These are phyloP conservation scores for Hebeloma cylindrosporum DNA, from an alignment of 768 basidiomycete genomes.

Conservation along the genomic window DNA sequence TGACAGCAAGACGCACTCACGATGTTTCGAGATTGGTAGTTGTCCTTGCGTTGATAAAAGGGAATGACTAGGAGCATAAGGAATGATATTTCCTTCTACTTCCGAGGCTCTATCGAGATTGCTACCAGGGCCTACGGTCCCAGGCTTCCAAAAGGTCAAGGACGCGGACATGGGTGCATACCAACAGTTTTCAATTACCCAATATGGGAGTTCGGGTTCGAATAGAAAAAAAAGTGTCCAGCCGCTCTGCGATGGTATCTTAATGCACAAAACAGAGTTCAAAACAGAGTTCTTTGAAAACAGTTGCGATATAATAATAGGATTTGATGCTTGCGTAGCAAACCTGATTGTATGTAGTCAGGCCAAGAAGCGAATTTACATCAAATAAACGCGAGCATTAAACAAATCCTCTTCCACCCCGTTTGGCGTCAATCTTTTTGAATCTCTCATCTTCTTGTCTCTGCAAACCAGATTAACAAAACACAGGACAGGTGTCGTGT, in stretches of 20 bases:
- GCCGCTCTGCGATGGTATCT: too few relatives aligned
- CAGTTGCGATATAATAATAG: too few relatives aligned
- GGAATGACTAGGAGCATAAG: slow-evolving; percentile 57
- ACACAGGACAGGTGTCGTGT: neutral
- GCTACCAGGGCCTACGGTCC: slow-evolving; percentile 81
- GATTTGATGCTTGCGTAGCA: too few relatives aligned
- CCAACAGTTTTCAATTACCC: too few relatives aligned
- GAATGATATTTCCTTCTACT: slow-evolving; percentile 68
- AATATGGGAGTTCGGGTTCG: too few relatives aligned
- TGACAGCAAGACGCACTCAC: slow-evolving; percentile 45
- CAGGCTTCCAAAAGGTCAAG: slow-evolving; percentile 88
- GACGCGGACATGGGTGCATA: slow-evolving; percentile 46
- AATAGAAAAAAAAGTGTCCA: too few relatives aligned
- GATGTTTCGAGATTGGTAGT: slow-evolving; percentile 90
- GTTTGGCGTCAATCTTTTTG: slow-evolving; percentile 86
- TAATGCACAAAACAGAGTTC: too few relatives aligned
- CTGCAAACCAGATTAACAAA: slow-evolving; percentile 36
- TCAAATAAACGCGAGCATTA: slow-evolving; percentile 31
- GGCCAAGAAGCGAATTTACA: slow-evolving; percentile 13
- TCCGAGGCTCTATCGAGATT: slow-evolving; percentile 82
- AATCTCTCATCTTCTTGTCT: slow-evolving; percentile 81
- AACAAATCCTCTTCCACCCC: slow-evolving; percentile 85
- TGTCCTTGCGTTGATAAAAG: slow-evolving; percentile 70
- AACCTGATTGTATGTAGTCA: too few relatives aligned
- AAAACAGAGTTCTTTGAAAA: too few relatives aligned